Conservation (phyloP, 768 basidiomycete species). For the Termitomyces sp. region DNA sequence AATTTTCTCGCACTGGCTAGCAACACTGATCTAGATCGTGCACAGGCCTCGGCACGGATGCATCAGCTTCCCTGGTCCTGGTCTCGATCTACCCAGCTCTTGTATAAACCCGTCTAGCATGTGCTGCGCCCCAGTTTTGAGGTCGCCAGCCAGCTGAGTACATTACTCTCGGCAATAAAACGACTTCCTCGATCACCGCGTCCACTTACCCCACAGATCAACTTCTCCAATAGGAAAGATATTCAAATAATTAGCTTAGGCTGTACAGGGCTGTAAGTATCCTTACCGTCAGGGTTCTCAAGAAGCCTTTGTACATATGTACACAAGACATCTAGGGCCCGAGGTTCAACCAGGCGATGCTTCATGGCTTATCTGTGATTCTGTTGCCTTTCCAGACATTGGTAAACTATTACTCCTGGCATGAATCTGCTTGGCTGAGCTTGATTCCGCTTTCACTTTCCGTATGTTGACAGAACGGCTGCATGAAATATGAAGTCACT, state of each 20-base stretch:
- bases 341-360: background rate
- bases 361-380: background rate
- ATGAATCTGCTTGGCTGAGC: background rate
- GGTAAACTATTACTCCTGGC: background rate
- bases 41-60: background rate
- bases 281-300: background rate
- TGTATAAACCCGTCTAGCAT: background rate
- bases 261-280: background rate
- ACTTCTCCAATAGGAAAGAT: background rate
- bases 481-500: background rate
- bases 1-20: background rate
- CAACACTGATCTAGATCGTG: background rate
- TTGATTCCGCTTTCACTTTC: background rate
- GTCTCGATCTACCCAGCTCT: background rate
- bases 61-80: background rate
- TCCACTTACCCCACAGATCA: background rate
- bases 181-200: background rate
- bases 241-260: background rate
- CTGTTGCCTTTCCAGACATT: background rate
- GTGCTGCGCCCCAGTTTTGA: background rate
- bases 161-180: background rate
- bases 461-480: background rate
- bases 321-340: background rate
- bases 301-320: background rate
- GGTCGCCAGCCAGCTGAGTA: background rate